Evolutionary conservation across 768 basidiomycete genomes (phyloP), one percentile per base, ranked within the genome.

Genomic region (Sistotremastrum suecicum): DNA sequence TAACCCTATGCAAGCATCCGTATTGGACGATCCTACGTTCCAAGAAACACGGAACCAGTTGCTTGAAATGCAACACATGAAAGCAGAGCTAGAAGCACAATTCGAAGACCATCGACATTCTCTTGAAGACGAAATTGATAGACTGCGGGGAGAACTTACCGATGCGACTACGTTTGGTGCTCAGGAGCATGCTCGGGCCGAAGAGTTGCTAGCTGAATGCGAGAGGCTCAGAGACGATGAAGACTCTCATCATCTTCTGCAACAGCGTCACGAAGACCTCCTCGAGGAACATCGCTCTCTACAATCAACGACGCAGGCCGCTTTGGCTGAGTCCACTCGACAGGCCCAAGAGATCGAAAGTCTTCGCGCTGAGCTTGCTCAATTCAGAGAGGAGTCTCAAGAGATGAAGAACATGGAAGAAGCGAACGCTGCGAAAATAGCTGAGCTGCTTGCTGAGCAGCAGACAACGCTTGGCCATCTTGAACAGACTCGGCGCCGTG

Each of bases 21-120:
- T 83, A 57, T 76, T 74, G n/a, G 81, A 83, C 46, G 82, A 83
- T 46, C 73, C 78, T 49, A 78, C 76, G 20, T 80, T 82, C 54
- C 75, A 78, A 46, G 84, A 86, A 50, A 66, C 87, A 4, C 64
- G 76, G 5, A 72, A 81, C 47, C 80, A 83, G 51, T 71, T 91
- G 10, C 75, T 70, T 1, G 66, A 67, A 3, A 58, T 73, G 1
- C 74, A 79, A 52, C 75, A 79, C 46, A 67, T 71, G 11, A 77
- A 75, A 47, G 54, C 58, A 0, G 71, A 69, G 32, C 74, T 76
- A 48, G 84, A 85, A 53, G 63, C 68, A 3, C 53, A 59, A 6
- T 70, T 79, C 50, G 68, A 78, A 33, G 76, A 80, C 46, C 76
- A 81, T 51, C 74, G 80, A 10, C 62, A 60, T 3, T 57, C 64